phyloP scores from a whole-genome alignment of 2,329 filamentous ascomycete genomes.

The Domatiomyces globalis region DNA sequence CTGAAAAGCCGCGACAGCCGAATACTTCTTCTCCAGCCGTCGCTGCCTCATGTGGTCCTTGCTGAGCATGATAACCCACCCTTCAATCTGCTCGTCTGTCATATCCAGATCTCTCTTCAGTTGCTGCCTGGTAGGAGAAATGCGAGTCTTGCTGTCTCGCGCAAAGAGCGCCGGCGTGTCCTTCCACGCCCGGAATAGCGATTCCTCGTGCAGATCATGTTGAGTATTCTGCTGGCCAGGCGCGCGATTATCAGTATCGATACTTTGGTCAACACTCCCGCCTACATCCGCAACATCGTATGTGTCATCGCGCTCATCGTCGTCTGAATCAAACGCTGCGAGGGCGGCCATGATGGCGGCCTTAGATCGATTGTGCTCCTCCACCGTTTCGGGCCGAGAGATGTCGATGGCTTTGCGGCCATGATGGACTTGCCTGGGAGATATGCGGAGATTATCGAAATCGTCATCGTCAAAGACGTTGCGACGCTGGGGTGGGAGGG shows the following conservation, averaged over 20 bases:
- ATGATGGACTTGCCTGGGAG: slow-evolving; percentile 57
- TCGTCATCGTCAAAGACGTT: slow-evolving; percentile 74
- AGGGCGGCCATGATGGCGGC: slow-evolving; percentile 79
- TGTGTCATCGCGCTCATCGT: slow-evolving; percentile 93
- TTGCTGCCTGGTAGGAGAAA: slow-evolving; percentile 46
- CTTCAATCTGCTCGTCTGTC: slow-evolving; percentile 88
- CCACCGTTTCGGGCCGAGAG: slow-evolving; percentile 24
- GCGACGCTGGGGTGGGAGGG: slow-evolving; percentile 40
- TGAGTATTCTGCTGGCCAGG: slow-evolving; percentile 6
- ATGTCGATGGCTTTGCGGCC: slow-evolving; percentile 41
- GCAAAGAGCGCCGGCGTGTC: slow-evolving; percentile 51
- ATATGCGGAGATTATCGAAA: slow-evolving; percentile 55
- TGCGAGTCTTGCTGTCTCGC: slow-evolving; percentile 55
- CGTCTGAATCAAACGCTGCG: slow-evolving; percentile 78
- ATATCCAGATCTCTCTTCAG: slow-evolving; percentile 67
- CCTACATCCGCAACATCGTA: slow-evolving; percentile 90
- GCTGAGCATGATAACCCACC: slow-evolving; percentile 76
- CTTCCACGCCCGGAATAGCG: slow-evolving; percentile 59
- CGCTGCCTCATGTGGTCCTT: slow-evolving; percentile 56
- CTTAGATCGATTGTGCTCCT: slow-evolving; percentile 51
- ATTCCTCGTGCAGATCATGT: slow-evolving; percentile 43
- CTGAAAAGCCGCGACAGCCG: slow-evolving; percentile 3
- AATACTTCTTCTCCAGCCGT: slow-evolving; percentile 54
- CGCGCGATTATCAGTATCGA: slow-evolving; percentile 13
- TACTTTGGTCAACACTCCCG: slow-evolving; percentile 58